These are phyloP conservation scores for Hygrophorus russula DNA, from an alignment of 768 basidiomycete species.

Conservation along the genomic window DNA sequence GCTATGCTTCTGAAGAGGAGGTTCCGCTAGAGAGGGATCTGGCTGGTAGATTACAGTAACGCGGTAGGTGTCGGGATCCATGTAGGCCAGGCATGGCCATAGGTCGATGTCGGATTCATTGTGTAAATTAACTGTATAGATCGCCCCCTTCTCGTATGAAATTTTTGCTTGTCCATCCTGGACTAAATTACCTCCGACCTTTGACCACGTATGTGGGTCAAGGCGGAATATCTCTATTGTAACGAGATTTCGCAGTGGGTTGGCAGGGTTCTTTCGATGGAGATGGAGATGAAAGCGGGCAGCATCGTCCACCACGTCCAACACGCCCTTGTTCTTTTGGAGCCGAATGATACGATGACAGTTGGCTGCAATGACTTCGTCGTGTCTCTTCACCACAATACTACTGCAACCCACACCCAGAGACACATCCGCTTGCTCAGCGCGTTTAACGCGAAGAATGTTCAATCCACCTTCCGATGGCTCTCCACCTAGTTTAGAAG, in stretches of 20 bases:
- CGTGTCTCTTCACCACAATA: constrained; percentile 33
- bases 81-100: constrained; percentile 53
- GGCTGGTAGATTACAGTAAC: constrained; percentile 49
- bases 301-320: constrained; percentile 41
- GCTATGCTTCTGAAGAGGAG: constrained; percentile 33
- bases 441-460: constrained; percentile 32
- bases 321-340: constrained; percentile 16
- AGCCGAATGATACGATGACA: constrained; percentile 27
- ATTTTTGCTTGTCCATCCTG: constrained; percentile 37
- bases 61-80: constrained; percentile 45
- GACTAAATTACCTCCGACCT: constrained; percentile 34
- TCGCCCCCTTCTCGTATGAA: constrained; percentile 25
- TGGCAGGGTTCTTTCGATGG: constrained; percentile 34
- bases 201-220: constrained; percentile 31
- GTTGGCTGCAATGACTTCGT: constrained; percentile 26
- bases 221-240: constrained; percentile 42
- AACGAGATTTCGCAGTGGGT: constrained; percentile 35
- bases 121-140: constrained; percentile 37
- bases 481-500: constrained; percentile 20
- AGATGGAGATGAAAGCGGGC: constrained; percentile 52
- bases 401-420: constrained; percentile 28
- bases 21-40: constrained; percentile 18
- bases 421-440: constrained; percentile 39
- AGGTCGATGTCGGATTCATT: constrained; percentile 41
- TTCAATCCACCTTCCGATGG: constrained; percentile 28